Base-by-base conservation (phyloP, 1,284 basidiomycete genomes). In the Ustanciosporium gigantosporum region DNA sequence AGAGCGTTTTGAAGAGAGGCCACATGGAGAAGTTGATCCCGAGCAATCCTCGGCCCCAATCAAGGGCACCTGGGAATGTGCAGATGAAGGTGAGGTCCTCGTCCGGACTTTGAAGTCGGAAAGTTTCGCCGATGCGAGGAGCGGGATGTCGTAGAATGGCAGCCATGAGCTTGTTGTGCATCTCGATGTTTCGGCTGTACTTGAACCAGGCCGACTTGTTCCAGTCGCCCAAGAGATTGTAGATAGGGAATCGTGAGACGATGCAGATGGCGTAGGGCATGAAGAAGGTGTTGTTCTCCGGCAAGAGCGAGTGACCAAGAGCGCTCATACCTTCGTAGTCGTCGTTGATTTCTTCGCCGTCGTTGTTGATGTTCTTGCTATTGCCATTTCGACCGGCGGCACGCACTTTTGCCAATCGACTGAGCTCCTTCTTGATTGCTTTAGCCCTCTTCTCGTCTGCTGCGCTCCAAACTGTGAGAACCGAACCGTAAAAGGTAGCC, bases 1-100 rank as follows among this genome's bases (percentile, higher is more conserved):
- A 92, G 50, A 97, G 80, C 60, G 88, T 89, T 77, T 94, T 90
- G 84, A 97, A 96, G 44, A 97, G 77, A 0, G 93, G 93, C 91
- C 92, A 97, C 85, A 95, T 90, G 38, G 91, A 91, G 76, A 94
- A 93, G 72, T 82, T 78, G 42, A 80, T 78, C 36, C 78, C 74
- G 41, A 79, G 67, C 25, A 80, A 56, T 20, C 78, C 79, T 21
- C 70, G 70, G 23, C 79, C 77, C 68, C 80, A 81, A 50, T 82
- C 80, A 25, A 81, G 52, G 2, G 74, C 78, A 6, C 81, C 81
- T 2, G 81, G 71, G 46, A 74, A 74, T 19, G 64, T 73, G 58
- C 70, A 72, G 15, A 67, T 36, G 36, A 74, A 74, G 11, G 56
- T 48, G 29, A 74, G 36, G 77, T 78, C 82, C 37, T 68, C 65